These are phyloP conservation scores for Aspergillus pseudoviridinutans DNA, from an alignment of 2,329 filamentous ascomycete genomes.

Conservation along the genomic window DNA sequence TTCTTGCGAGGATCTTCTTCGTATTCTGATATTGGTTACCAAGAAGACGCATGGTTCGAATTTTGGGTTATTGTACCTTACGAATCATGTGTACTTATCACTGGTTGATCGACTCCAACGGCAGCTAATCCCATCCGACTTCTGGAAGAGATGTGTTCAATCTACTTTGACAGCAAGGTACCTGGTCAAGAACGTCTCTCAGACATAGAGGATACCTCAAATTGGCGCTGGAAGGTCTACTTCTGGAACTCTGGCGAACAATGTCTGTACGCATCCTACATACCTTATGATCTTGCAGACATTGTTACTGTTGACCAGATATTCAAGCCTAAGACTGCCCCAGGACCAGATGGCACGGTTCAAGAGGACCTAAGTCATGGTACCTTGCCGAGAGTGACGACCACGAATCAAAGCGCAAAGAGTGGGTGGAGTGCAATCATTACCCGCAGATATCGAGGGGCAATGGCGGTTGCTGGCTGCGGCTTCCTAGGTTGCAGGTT, in stretches of 20 bases:
- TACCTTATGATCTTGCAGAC: too few species aligned
- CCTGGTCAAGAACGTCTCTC: not conserved
- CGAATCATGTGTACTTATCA: not conserved
- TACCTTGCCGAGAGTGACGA: slow-evolving; percentile 6
- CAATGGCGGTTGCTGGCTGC: slow-evolving; percentile 4
- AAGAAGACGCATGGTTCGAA: not conserved
- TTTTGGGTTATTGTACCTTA: not conserved
- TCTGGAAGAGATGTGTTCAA: not conserved
- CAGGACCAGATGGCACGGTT: slow-evolving; percentile 14
- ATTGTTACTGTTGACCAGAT: not conserved
- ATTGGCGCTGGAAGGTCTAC: not conserved
- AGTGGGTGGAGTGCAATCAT: slow-evolving; percentile 16
- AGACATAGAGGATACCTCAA: not conserved
- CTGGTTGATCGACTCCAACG: not conserved
- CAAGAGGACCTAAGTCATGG: slow-evolving; percentile 10
- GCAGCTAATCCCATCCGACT: not conserved
- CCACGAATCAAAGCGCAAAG: slow-evolving; percentile 11
- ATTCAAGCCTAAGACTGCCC: not conserved
- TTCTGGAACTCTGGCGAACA: not conserved
- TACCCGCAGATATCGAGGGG: slow-evolving; percentile 15
- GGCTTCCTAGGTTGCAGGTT: not conserved
- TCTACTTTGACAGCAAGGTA: not conserved
- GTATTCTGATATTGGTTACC: not conserved
- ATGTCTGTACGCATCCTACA: not conserved
- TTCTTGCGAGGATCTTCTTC: not conserved